These are phyloP conservation scores for Botrytis fragariae DNA, from an alignment of 2,329 filamentous ascomycete species.

Conservation along the genomic window DNA sequence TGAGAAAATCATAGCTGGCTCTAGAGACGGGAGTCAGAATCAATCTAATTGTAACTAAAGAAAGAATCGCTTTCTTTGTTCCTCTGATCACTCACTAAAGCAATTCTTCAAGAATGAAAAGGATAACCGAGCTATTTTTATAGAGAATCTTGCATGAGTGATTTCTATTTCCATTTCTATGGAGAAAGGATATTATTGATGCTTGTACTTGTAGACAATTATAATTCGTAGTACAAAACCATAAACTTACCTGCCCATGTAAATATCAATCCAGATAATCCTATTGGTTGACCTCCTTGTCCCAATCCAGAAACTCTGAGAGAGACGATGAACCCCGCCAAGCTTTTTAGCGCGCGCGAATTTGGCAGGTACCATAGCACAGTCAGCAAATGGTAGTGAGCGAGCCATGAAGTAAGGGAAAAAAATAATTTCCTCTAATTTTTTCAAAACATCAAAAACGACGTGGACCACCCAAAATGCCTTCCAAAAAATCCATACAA, in stretches of 20 bases:
- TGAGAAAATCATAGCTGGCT: not conserved
- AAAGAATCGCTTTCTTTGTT: not conserved
- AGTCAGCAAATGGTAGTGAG: slow-evolving; percentile 17
- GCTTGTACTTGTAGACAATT: not conserved
- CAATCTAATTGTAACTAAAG: not conserved
- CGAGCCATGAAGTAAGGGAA: not conserved
- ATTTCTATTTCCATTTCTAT: not conserved
- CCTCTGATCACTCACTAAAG: not conserved
- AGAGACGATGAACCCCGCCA: not conserved
- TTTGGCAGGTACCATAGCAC: slow-evolving; percentile 1
- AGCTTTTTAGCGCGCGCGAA: slow-evolving; percentile 13
- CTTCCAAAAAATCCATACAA: not conserved
- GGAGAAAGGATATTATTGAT: not conserved
- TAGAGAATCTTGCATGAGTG: not conserved
- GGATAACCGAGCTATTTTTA: not conserved
- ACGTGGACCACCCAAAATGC: slow-evolving; percentile 1
- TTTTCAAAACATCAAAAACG: not conserved
- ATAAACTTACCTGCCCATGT: not conserved
- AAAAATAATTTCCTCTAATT: slow-evolving; percentile 3
- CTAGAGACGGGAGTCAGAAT: not conserved
- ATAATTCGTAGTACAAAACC: not conserved
- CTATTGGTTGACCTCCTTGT: slow-evolving; percentile 5
- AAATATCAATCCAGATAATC: not conserved
- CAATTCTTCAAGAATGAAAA: not conserved
- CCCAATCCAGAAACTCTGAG: not conserved